Conservation (phyloP, 164 flowering plant species). For the Sextonia rubra region DNA sequence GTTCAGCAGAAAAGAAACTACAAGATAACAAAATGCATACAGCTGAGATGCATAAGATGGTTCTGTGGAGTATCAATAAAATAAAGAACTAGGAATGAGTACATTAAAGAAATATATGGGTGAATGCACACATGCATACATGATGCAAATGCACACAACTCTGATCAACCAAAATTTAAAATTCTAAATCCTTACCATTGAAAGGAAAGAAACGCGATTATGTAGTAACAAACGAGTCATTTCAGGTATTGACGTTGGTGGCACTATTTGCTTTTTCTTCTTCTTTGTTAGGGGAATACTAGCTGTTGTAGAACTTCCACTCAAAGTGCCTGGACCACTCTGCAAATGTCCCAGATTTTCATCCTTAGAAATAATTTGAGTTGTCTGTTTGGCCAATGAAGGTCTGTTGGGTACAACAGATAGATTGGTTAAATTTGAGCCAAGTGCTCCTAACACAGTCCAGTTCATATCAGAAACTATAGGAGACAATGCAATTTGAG, state of each 20-base stretch:
- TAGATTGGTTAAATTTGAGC: conserved; percentile 9
- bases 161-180: conserved; percentile 8
- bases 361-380: neutral
- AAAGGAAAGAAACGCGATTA: conserved; percentile 1
- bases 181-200: conserved; percentile 6
- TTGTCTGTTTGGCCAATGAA: conserved; percentile 1
- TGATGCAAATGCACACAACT: too few species aligned
- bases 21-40: too few species aligned
- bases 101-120: too few species aligned
- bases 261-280: conserved; percentile 7
- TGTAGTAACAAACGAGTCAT: neutral
- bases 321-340: conserved; percentile 4
- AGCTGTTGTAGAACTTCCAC: conserved; percentile 2
- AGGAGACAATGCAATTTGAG: conserved; percentile 11
- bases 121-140: too few species aligned
- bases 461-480: conserved; percentile 16
- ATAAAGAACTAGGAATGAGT: too few species aligned
- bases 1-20: too few species aligned
- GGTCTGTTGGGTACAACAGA: conserved; percentile 7
- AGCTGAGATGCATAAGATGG: too few species aligned
- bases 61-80: too few species aligned
- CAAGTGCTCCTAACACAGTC: conserved; percentile 6
- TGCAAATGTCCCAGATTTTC: neutral
- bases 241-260: conserved; percentile 4
- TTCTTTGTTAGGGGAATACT: conserved; percentile 7